Evolutionary conservation across 176 grass and related monocot genomes (phyloP).

Genomic region (Metroxylon sagu): DNA sequence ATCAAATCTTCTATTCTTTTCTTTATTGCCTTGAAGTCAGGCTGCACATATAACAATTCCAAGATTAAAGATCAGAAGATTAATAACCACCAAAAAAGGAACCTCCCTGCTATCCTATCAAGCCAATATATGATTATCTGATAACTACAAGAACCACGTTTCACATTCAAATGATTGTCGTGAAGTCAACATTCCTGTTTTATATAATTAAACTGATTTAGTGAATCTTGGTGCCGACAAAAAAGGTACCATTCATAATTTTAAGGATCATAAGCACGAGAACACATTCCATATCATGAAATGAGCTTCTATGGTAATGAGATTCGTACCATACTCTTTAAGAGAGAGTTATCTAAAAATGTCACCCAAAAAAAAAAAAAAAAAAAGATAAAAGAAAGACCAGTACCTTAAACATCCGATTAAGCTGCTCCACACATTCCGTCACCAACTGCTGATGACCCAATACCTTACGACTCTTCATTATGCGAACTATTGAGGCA

Average conservation of each 20-base stretch:
- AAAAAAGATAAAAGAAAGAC: too few species aligned
- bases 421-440: constrained; percentile 55
- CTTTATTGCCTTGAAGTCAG: constrained; percentile 89
- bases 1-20: constrained; percentile 84
- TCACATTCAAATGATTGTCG: too few species aligned
- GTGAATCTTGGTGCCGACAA: too few species aligned
- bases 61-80: neutral
- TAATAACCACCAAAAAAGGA: neutral
- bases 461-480: constrained; percentile 56
- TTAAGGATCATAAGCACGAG: too few species aligned
- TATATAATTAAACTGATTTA: too few species aligned
- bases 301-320: too few species aligned
- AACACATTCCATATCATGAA: too few species aligned
- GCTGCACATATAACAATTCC: constrained; percentile 27
- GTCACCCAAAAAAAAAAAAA: neutral
- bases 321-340: too few species aligned
- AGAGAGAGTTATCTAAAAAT: neutral
- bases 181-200: too few species aligned
- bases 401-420: constrained; percentile 87
- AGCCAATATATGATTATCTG: too few species aligned
- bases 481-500: constrained; percentile 59
- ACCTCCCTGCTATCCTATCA: neutral
- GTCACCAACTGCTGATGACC: constrained; percentile 63
- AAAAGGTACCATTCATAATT: too few species aligned
- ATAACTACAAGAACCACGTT: too few species aligned